Evolutionary conservation across 345 rosid genomes (phyloP).

Genomic region (Chamaenerion angustifolium): DNA sequence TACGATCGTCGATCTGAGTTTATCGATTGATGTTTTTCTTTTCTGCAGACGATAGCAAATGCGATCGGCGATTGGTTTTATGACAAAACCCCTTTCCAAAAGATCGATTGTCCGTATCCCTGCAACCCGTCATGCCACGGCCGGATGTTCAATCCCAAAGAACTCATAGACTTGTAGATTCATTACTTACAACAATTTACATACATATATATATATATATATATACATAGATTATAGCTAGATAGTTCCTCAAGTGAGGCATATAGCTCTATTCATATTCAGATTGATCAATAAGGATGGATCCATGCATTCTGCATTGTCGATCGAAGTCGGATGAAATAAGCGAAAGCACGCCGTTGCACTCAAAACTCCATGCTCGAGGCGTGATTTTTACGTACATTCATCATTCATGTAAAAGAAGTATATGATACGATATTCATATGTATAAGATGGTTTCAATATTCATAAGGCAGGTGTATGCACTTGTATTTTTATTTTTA

Average conservation of each 20-base stretch:
- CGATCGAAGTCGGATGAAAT: neutral
- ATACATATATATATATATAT: neutral
- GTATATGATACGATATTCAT: too few species aligned
- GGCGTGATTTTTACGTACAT: too few species aligned
- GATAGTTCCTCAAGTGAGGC: conserved; percentile 2
- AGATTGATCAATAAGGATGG: neutral
- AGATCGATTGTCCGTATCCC: conserved; percentile 90
- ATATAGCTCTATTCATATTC: neutral
- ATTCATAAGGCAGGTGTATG: too few species aligned
- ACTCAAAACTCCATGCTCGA: too few species aligned
- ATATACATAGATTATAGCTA: too few species aligned
- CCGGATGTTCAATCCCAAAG: conserved; percentile 26
- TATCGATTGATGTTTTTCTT: neutral
- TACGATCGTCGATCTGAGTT: too few species aligned
- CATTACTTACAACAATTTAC: conserved; percentile 2
- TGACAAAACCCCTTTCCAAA: conserved; percentile 46
- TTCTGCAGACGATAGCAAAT: conserved; percentile 71
- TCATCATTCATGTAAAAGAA: too few species aligned
- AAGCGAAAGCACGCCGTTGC: too few species aligned
- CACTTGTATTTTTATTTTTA: too few species aligned
- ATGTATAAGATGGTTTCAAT: too few species aligned
- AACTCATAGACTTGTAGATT: conserved; percentile 23
- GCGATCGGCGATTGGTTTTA: conserved; percentile 93
- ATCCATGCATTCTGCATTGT: neutral
- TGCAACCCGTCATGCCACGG: conserved; percentile 91